Conservation (phyloP, 2,329 filamentous ascomycete genomes). For the Talaromyces funiculosus region DNA sequence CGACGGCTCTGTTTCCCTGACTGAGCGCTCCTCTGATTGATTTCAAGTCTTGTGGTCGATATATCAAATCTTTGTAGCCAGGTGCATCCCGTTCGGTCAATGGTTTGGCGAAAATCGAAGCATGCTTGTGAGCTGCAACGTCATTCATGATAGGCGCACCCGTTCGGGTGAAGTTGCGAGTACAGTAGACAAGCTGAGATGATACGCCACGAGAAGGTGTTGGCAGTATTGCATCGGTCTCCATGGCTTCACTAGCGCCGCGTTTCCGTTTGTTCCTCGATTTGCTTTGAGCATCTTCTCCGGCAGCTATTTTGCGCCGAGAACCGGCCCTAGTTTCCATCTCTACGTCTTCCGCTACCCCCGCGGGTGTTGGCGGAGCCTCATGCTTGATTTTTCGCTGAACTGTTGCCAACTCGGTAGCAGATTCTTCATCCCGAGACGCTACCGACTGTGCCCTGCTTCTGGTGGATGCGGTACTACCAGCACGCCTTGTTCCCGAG, state of each 20-base stretch:
- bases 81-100: conserved; percentile 70
- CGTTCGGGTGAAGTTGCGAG: conserved; percentile 56
- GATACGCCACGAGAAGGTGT: conserved; percentile 26
- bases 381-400: conserved; percentile 28
- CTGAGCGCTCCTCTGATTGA: conserved; percentile 67
- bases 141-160: conserved; percentile 68
- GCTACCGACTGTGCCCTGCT: conserved; percentile 33
- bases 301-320: conserved; percentile 23
- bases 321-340: conserved; percentile 24
- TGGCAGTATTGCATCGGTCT: conserved; percentile 24
- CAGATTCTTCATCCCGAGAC: conserved; percentile 30
- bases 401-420: conserved; percentile 16
- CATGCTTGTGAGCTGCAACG: conserved; percentile 69
- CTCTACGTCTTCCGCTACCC: conserved; percentile 28
- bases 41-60: conserved; percentile 71
- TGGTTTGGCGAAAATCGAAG: conserved; percentile 72
- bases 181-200: conserved; percentile 36
- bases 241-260: conserved; percentile 28
- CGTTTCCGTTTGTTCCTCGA: conserved; percentile 39
- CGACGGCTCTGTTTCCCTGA: conserved; percentile 41
- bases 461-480: conserved; percentile 31
- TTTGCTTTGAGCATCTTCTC: conserved; percentile 24
- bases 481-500: conserved; percentile 26
- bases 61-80: conserved; percentile 67
- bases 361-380: conserved; percentile 31